phyloP scores from a whole-genome alignment of 1,284 basidiomycete genomes.

The Pisolithus thermaeus region DNA sequence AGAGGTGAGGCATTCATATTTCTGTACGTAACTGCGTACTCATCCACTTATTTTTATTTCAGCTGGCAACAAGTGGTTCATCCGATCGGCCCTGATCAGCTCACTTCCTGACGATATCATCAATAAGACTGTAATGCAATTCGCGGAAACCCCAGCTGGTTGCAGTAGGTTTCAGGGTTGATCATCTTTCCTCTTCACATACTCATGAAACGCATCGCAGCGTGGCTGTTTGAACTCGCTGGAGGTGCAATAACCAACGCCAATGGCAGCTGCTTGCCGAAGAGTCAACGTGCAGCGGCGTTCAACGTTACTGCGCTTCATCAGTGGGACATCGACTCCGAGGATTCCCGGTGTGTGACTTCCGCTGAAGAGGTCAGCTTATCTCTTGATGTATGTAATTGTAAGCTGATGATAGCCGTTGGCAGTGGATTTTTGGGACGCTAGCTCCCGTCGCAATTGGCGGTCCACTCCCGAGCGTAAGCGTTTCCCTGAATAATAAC shows the following conservation, averaged over 20 bases:
- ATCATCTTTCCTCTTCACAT: not conserved
- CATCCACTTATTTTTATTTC: not conserved
- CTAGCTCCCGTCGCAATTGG: constrained; percentile 65
- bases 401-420: not conserved
- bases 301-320: constrained; percentile 88
- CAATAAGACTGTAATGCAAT: constrained; percentile 75
- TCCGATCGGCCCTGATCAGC: constrained; percentile 73
- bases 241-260: constrained; percentile 76
- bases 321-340: constrained; percentile 82
- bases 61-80: constrained; percentile 85
- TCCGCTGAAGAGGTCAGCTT: constrained; percentile 68
- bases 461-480: constrained; percentile 77
- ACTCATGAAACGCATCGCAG: constrained; percentile 33
- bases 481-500: constrained; percentile 29
- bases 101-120: constrained; percentile 83
- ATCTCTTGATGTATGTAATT: not conserved
- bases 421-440: constrained; percentile 71
- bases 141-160: constrained; percentile 76
- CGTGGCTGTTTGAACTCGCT: constrained; percentile 86
- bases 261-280: constrained; percentile 69
- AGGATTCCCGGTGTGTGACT: constrained; percentile 73
- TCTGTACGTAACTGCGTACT: not conserved
- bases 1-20: constrained; percentile 44
- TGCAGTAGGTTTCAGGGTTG: constrained; percentile 59
- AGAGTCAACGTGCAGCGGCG: constrained; percentile 61